Evolutionary conservation across 202 grass and related monocot species (phyloP), one percentile per base, ranked within the genome.

Genomic region (Brachypodium distachyon): DNA sequence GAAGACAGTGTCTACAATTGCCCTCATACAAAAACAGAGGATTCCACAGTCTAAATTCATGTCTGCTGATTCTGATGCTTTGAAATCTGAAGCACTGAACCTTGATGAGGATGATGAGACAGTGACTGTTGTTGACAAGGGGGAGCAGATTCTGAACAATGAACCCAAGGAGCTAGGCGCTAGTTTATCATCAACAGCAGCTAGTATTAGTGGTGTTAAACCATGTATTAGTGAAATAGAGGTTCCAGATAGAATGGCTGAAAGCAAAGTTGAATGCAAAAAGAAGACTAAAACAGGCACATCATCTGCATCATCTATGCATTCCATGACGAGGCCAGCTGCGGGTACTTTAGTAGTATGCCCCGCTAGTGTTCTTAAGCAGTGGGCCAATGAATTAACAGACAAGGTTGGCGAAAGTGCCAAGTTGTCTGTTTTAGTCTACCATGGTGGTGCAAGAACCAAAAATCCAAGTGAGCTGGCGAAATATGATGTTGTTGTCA

Each of bases 321-420:
- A 56, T 28, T 56, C 70, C 37, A 90, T 86, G 74, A 79, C 81
- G 22, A 93, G 91, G 43, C 95, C 89, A 72, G 85, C 92, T 83
- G 96, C 89, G 76, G 96, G 96, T 71, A 99, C 92, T 70, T 83
- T 99, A 67, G 87, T 99, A 60, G 96, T 99, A 10, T 99, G 92
- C 62, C 96, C 96, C 60, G 92, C 96, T 79, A 99, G 89, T 82
- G 83, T 99, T 79, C 83, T 99, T 70, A 92, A 84, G 75, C 96
- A 99, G 56, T 99, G 96, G 96, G 87, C 85, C 48, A 87, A 87
- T 3, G 96, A 99, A 84, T 73, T 99, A 54, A 41, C 48, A 16
- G 96, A 99, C 49, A 99, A 96, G 77, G 85, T 99, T 72, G 68
- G 80, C 28, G 71, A 87, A 58, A 76, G 78, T 76, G 85, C 87